Conservation (phyloP, 2,329 filamentous ascomycete species). For the Colletotrichum sp. region DNA sequence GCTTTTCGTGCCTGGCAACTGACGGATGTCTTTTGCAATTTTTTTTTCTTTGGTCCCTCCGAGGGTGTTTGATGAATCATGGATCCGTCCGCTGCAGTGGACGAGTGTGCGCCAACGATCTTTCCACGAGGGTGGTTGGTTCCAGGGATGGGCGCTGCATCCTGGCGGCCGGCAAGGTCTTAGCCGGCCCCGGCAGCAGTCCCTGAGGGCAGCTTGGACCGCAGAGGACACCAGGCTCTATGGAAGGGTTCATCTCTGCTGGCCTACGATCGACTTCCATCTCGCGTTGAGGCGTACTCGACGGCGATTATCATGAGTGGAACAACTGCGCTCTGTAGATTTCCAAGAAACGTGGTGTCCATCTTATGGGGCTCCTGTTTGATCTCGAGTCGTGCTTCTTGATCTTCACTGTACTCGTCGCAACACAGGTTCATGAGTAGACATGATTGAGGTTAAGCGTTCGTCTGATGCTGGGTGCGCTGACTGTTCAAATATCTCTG, state of each 20-base stretch:
- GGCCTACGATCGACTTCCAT: not conserved
- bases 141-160: not conserved
- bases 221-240: not conserved
- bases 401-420: not conserved
- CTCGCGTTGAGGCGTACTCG: not conserved
- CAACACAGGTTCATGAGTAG: not conserved
- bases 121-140: constrained; percentile 14
- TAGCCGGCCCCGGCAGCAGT: not conserved
- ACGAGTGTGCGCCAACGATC: constrained; percentile 12
- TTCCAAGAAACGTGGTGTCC: not conserved
- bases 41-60: not conserved
- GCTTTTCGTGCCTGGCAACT: not conserved
- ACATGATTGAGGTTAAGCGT: not conserved
- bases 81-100: constrained; percentile 1
- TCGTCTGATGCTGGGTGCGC: not conserved
- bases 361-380: not conserved
- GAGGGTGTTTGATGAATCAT: constrained; percentile 14
- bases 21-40: not conserved
- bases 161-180: constrained; percentile 8
- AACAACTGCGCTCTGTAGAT: not conserved
- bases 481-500: not conserved
- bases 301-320: not conserved
- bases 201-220: not conserved
- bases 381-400: not conserved
- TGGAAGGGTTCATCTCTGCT: not conserved